Evolutionary conservation across 2,329 filamentous ascomycete species (phyloP).

Genomic region (Dactylellina cionopaga): DNA sequence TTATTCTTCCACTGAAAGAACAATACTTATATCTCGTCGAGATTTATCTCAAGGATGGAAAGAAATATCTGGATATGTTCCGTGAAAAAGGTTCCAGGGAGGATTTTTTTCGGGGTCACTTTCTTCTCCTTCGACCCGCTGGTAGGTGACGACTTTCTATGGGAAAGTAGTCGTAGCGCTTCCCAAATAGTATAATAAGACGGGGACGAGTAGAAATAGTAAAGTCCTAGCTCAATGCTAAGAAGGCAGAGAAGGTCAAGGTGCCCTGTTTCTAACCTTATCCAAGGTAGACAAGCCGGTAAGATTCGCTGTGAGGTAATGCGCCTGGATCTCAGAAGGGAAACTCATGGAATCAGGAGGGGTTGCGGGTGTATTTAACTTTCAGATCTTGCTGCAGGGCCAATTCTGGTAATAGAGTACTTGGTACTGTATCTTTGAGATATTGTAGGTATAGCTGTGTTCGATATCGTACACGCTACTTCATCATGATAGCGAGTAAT

Average conservation of each 20-base stretch:
- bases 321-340: conserved; percentile 48
- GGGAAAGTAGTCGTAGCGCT: conserved; percentile 19
- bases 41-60: background rate
- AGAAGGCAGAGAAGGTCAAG: conserved; percentile 12
- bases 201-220: conserved; percentile 20
- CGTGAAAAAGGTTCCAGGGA: background rate
- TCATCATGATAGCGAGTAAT: conserved; percentile 25
- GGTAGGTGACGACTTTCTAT: conserved; percentile 6
- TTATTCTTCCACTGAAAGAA: no score
- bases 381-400: conserved; percentile 8
- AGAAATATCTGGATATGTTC: background rate
- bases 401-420: background rate
- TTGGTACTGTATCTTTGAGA: conserved; percentile 23
- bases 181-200: conserved; percentile 45
- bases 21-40: no score
- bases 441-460: no score
- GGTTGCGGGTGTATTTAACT: conserved; percentile 43
- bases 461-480: conserved; percentile 18
- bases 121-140: conserved; percentile 13
- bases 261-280: conserved; percentile 17
- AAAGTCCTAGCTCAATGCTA: conserved; percentile 12
- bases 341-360: conserved; percentile 28
- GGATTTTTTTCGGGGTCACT: background rate
- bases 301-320: conserved; percentile 32
- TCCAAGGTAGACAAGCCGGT: conserved; percentile 28